Evolutionary conservation across 2,329 filamentous ascomycete genomes (phyloP).

Genomic region (Ceratocystis cubensis): DNA sequence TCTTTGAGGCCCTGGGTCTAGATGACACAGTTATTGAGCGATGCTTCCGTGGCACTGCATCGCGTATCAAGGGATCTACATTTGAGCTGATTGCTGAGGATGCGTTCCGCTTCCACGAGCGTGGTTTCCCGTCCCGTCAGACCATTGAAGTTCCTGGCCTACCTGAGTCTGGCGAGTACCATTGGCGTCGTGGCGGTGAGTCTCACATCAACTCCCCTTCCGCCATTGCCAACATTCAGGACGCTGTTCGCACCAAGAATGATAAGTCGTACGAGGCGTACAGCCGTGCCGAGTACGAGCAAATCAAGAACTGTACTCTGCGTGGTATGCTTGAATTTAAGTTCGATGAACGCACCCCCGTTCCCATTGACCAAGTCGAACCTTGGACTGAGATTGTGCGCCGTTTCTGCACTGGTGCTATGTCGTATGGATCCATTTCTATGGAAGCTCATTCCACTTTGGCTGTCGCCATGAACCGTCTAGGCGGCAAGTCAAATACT

Average conservation of each 20-base stretch:
- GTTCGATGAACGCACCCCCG: conserved; percentile 71
- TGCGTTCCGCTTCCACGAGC: conserved; percentile 88
- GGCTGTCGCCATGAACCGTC: conserved; percentile 89
- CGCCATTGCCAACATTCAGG: conserved; percentile 92
- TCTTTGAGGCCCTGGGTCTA: conserved; percentile 89
- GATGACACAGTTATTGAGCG: conserved; percentile 86
- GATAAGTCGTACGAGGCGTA: conserved; percentile 98
- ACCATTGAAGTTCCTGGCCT: conserved; percentile 69
- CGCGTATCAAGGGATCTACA: conserved; percentile 85
- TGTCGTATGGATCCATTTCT: conserved; percentile 97
- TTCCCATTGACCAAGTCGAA: conserved; percentile 93
- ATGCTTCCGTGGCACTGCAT: conserved; percentile 89
- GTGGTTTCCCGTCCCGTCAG: conserved; percentile 70
- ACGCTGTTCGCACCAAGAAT: conserved; percentile 92
- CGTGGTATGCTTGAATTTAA: conserved; percentile 92
- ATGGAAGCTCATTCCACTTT: conserved; percentile 97
- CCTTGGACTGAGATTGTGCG: conserved; percentile 97
- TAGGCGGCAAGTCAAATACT: conserved; percentile 95
- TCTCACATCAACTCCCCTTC: conserved; percentile 89
- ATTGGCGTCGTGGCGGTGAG: conserved; percentile 95
- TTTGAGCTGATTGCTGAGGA: conserved; percentile 91
- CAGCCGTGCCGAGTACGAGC: conserved; percentile 82
- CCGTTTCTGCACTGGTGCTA: conserved; percentile 90
- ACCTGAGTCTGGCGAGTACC: conserved; percentile 88
- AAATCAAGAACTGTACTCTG: conserved; percentile 91